Evolutionary conservation across 768 basidiomycete genomes (phyloP), one percentile per base, ranked within the genome.

Genomic region (Pleurotus citrinopileatus): DNA sequence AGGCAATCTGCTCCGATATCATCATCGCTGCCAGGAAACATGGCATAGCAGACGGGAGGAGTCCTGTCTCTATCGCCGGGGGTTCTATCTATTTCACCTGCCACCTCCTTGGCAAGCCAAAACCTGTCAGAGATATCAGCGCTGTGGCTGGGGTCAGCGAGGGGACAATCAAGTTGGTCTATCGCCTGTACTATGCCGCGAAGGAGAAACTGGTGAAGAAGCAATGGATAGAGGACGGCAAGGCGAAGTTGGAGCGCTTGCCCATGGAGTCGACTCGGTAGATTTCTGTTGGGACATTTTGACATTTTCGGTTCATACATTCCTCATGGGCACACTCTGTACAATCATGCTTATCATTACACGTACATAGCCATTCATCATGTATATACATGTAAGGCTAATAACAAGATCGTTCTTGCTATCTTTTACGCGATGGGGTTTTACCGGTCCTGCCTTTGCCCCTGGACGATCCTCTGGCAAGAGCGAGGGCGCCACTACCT

Each of bases 41-140:
- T 59, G 91, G 92, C 38, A 88, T 96, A 57, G 94, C 94, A 28
- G 94, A 94, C 65, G 97, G 97, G 22, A 79, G 97, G 57, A 92
- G 87, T 62, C 96, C 96, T 1, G 91, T 98, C 48, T 97, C 97
- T n/a, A 94, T 99, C 60, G 97, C 96, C n/a, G 92, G 93, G 37
- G 94, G 92, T 36, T 91, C 93, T 17, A 94, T 99, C 56, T 94
- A 89, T 73, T 98, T 98, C 71, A 91, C 91, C 26, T 91, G 90
- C 64, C 79, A 87, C 59, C 65, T 98, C 38, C 76, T 95, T 62
- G 91, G 87, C 51, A 82, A 84, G 62, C 63, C 73, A 23, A 92
- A 91, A 70, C 79, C 84, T 20, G 79, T 88, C 44, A 84, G 85
- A 70, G 93, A 98, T 63, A 94, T 99, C 64, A 89, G 89, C 58